phyloP scores from a whole-genome alignment of 2,329 filamentous ascomycete genomes.

The Exophiala lecanii-corni region DNA sequence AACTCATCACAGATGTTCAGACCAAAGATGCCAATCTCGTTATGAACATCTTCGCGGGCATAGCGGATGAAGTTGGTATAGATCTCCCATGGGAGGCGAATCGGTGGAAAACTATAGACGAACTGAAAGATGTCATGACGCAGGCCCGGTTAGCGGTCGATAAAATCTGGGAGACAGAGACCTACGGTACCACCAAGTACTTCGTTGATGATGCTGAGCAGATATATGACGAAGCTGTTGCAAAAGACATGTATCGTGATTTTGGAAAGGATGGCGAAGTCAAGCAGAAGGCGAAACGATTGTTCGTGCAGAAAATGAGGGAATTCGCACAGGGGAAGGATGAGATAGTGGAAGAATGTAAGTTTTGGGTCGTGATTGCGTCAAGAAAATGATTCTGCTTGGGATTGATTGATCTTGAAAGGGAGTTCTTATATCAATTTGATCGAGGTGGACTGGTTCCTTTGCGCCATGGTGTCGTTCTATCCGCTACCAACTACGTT shows the following conservation, averaged over 20 bases:
- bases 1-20: conserved; percentile 20
- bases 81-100: conserved; percentile 9
- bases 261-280: conserved; percentile 9
- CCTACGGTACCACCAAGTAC: conserved; percentile 8
- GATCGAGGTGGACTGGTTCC: too few relatives aligned
- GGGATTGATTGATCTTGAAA: not conserved
- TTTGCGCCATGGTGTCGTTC: too few relatives aligned
- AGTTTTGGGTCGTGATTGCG: conserved; percentile 15
- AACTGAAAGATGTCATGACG: conserved; percentile 7
- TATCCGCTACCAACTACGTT: too few relatives aligned
- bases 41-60: conserved; percentile 15
- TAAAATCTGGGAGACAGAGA: conserved; percentile 13
- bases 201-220: conserved; percentile 2
- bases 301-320: conserved; percentile 10
- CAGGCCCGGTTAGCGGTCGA: conserved; percentile 15
- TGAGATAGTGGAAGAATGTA: conserved; percentile 9
- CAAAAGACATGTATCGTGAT: conserved; percentile 13
- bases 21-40: conserved; percentile 16
- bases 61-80: conserved; percentile 2
- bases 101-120: conserved; percentile 3
- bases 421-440: not conserved
- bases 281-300: conserved; percentile 4
- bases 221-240: conserved; percentile 13
- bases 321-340: conserved; percentile 4
- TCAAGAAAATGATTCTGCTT: conserved; percentile 3